Percentiles rank a stretch among this genome's conserved stretches.
phyloP scores from a whole-genome alignment of 768 basidiomycete species.

The Boletales sp. region DNA sequence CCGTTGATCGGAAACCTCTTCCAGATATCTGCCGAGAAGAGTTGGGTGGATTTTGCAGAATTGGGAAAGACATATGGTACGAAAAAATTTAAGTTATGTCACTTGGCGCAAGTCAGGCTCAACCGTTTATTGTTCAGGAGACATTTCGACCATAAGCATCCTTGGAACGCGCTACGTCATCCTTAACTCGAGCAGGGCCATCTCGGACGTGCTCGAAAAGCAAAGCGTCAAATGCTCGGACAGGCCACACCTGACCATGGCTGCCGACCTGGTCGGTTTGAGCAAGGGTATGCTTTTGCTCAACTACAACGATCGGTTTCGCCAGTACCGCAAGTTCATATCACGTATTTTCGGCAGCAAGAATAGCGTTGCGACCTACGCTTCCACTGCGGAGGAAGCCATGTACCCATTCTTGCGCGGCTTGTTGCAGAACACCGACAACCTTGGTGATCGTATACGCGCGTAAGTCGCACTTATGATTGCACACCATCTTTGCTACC shows the following conservation, averaged over 20 bases:
- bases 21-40: slow-evolving; percentile 45
- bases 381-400: too few species aligned
- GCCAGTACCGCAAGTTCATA: slow-evolving; percentile 40
- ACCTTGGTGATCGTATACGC: slow-evolving; percentile 34
- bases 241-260: slow-evolving; percentile 48
- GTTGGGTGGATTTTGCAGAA: slow-evolving; percentile 42
- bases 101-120: not conserved
- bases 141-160: slow-evolving; percentile 56
- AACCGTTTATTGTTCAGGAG: slow-evolving; percentile 35
- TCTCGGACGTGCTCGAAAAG: slow-evolving; percentile 60
- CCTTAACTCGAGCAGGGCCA: slow-evolving; percentile 48
- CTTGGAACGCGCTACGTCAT: slow-evolving; percentile 58
- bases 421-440: too few species aligned
- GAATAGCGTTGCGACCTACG: too few species aligned
- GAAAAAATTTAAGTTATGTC: not conserved
- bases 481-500: slow-evolving; percentile 37
- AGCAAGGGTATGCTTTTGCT: slow-evolving; percentile 35
- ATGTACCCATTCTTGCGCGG: too few species aligned
- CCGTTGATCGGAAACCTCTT: slow-evolving; percentile 47
- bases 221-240: slow-evolving; percentile 66
- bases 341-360: slow-evolving; percentile 41
- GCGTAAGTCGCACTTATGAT: slow-evolving; percentile 34
- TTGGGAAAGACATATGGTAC: slow-evolving; percentile 47
- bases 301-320: slow-evolving; percentile 39
- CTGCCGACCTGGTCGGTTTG: slow-evolving; percentile 33